phyloP scores from a whole-genome alignment of 768 basidiomycete species.

The Kwoniella sp. region DNA sequence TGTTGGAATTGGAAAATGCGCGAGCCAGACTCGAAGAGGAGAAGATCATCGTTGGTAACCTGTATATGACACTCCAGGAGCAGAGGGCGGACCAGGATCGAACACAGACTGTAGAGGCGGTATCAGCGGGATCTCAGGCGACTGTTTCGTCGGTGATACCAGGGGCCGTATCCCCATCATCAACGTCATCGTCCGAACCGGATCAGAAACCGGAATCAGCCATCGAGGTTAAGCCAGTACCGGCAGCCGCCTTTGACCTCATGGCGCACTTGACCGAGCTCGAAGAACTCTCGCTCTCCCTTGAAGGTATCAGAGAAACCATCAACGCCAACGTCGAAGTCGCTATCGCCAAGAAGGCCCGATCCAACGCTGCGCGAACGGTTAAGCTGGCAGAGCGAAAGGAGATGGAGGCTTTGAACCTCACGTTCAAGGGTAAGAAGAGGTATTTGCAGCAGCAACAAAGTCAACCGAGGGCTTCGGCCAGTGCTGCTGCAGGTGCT shows the following conservation, averaged over 20 bases:
- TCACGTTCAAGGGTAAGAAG: slow-evolving; percentile 9
- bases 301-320: slow-evolving; percentile 8
- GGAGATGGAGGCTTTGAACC: slow-evolving; percentile 3
- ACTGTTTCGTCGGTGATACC: too few species aligned
- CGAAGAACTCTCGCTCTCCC: background rate
- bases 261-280: slow-evolving; percentile 1
- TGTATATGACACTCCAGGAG: background rate
- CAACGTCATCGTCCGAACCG: background rate
- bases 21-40: slow-evolving; percentile 14
- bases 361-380: slow-evolving; percentile 10
- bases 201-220: background rate
- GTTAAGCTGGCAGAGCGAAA: slow-evolving; percentile 17
- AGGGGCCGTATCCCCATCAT: background rate
- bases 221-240: too few species aligned
- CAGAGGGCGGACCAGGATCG: too few species aligned
- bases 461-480: background rate
- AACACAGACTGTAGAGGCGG: too few species aligned
- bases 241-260: background rate
- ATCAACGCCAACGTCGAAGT: slow-evolving; percentile 15
- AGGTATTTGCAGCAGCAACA: background rate
- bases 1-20: slow-evolving; percentile 9
- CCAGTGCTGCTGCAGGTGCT: too few species aligned
- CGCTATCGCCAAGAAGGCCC: slow-evolving; percentile 6
- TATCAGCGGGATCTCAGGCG: too few species aligned
- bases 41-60: background rate